Conservation (phyloP, 2,329 filamentous ascomycete species). For the Scedosporium boydii region DNA sequence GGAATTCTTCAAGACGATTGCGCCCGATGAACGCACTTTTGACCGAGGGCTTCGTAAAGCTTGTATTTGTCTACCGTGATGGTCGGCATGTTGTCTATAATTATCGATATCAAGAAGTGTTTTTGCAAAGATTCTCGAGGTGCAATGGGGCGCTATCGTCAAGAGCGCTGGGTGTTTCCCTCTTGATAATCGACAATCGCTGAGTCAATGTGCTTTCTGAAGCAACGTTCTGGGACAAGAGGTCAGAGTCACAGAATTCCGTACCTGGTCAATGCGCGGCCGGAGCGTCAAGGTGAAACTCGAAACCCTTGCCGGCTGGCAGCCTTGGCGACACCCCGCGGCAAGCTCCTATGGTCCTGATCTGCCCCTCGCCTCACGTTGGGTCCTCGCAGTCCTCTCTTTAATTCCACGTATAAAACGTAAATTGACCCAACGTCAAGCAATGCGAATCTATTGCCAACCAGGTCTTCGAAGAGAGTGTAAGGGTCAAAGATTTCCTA, state of each 20-base stretch:
- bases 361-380: not conserved
- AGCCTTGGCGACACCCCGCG: not conserved
- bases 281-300: slow-evolving; percentile 2
- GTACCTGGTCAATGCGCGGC: not conserved
- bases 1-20: slow-evolving; percentile 8
- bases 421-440: no score
- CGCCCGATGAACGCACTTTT: slow-evolving; percentile 48
- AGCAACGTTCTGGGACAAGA: not conserved
- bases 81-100: slow-evolving; percentile 63
- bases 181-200: not conserved
- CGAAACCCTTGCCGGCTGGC: not conserved
- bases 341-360: not conserved
- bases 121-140: not conserved
- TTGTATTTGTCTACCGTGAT: slow-evolving; percentile 94
- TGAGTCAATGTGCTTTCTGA: not conserved
- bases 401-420: no score
- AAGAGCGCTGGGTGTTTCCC: not conserved
- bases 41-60: slow-evolving; percentile 85
- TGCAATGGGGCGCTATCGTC: not conserved
- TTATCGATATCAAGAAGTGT: not conserved
- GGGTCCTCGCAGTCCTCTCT: no score
- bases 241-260: not conserved
- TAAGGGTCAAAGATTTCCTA: no score
- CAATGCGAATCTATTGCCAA: no score
- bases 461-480: no score